Evolutionary conservation across 2,329 filamentous ascomycete genomes (phyloP).

Genomic region (Calonectria crousiana): DNA sequence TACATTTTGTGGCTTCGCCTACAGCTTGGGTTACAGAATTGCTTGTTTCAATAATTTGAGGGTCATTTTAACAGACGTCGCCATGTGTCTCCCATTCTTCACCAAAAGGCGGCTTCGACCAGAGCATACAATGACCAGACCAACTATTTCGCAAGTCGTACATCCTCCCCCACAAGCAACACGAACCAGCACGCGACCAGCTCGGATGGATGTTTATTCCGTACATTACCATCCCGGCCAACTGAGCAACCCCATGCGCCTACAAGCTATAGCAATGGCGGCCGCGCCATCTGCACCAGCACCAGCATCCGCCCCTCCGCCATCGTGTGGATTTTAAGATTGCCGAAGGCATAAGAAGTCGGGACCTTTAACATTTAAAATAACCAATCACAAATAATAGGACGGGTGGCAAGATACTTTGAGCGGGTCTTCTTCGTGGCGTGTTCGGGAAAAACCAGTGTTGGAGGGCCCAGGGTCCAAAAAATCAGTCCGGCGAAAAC

Average conservation of each 20-base stretch:
- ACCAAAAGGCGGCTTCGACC: too few relatives aligned
- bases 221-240: neutral
- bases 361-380: neutral
- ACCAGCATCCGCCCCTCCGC: neutral
- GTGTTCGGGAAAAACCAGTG: too few relatives aligned
- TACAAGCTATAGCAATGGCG: neutral
- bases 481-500: neutral
- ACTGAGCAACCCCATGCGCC: neutral
- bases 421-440: neutral
- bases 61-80: too few relatives aligned
- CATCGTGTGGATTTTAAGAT: neutral
- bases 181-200: neutral
- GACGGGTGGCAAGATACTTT: neutral
- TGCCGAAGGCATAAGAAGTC: neutral
- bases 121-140: too few relatives aligned
- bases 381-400: neutral
- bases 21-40: too few relatives aligned
- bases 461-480: neutral
- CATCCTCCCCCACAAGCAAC: neutral
- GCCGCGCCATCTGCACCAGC: neutral
- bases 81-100: too few relatives aligned
- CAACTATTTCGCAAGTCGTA: neutral
- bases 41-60: too few relatives aligned
- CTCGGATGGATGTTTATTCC: neutral
- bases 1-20: too few relatives aligned